phyloP scores from a whole-genome alignment of 2,329 filamentous ascomycete genomes.

The Nemania serpens region DNA sequence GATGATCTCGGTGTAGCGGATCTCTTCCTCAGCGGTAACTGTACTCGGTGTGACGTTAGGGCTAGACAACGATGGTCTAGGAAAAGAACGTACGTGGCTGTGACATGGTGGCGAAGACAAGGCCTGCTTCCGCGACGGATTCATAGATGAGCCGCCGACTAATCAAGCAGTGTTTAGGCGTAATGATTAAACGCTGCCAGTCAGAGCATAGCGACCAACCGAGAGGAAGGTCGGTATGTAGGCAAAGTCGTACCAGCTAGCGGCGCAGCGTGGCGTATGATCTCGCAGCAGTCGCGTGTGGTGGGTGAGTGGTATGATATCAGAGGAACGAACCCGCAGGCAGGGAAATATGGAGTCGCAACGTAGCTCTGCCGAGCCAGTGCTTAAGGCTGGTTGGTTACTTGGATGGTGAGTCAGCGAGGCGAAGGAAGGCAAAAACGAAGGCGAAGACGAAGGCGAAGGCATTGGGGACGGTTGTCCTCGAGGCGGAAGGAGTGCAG shows the following conservation, averaged over 20 bases:
- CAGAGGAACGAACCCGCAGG: conserved; percentile 9
- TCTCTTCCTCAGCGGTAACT: conserved; percentile 57
- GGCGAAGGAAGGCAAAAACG: too few species aligned
- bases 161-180: conserved; percentile 4
- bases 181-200: conserved; percentile 1
- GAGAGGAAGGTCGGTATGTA: conserved; percentile 3
- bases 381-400: not conserved
- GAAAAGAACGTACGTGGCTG: conserved; percentile 35
- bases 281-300: not conserved
- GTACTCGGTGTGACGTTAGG: conserved; percentile 23
- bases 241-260: not conserved
- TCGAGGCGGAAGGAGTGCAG: not conserved
- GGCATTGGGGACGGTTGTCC: not conserved
- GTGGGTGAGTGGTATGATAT: not conserved
- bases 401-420: not conserved
- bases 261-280: not conserved
- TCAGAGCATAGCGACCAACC: conserved; percentile 27
- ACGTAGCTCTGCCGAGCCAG: conserved; percentile 2
- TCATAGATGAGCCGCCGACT: conserved; percentile 17
- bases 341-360: not conserved
- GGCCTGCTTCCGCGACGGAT: conserved; percentile 12
- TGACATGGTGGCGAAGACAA: conserved; percentile 32
- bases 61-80: not conserved
- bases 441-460: too few species aligned
- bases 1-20: conserved; percentile 62